A percentile compares a stretch with the other conserved stretches of the same genome.
Conservation (phyloP, 768 basidiomycete genomes). For the Suillus occidentalis region DNA sequence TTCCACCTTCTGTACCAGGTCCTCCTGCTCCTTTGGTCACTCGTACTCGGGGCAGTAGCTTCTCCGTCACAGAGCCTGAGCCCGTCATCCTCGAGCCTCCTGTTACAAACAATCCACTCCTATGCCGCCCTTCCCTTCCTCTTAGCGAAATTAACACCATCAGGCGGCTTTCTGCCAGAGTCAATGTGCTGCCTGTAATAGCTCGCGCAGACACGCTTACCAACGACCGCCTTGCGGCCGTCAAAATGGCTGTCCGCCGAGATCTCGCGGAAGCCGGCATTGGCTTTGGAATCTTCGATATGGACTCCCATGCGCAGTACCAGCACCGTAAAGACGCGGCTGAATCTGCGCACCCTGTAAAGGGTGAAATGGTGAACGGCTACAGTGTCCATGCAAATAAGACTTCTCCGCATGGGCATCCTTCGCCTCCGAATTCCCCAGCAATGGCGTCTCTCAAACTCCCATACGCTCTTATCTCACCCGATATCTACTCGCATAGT, state of each 20-base stretch:
- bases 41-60: slow-evolving; percentile 68
- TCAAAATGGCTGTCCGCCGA: slow-evolving; percentile 77
- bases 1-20: slow-evolving; percentile 66
- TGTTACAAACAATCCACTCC: slow-evolving; percentile 67
- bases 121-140: slow-evolving; percentile 68
- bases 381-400: slow-evolving; percentile 53
- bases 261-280: slow-evolving; percentile 85
- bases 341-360: slow-evolving; percentile 41
- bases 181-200: slow-evolving; percentile 87
- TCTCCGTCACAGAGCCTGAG: slow-evolving; percentile 70
- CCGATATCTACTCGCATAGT: slow-evolving; percentile 81
- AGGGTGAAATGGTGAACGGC: slow-evolving; percentile 54
- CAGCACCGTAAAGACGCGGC: slow-evolving; percentile 44
- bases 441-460: slow-evolving; percentile 61
- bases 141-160: slow-evolving; percentile 73
- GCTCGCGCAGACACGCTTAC: slow-evolving; percentile 80
- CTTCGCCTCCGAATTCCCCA: slow-evolving; percentile 70
- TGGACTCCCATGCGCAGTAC: slow-evolving; percentile 56
- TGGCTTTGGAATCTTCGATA: slow-evolving; percentile 88
- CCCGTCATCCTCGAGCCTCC: slow-evolving; percentile 82
- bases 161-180: slow-evolving; percentile 74
- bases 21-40: slow-evolving; percentile 68
- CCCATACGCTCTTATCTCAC: slow-evolving; percentile 84
- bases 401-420: slow-evolving; percentile 45
- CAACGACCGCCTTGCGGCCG: slow-evolving; percentile 75